Conservation (phyloP, 78 protist species). For the Emiliania huxleyi region DNA sequence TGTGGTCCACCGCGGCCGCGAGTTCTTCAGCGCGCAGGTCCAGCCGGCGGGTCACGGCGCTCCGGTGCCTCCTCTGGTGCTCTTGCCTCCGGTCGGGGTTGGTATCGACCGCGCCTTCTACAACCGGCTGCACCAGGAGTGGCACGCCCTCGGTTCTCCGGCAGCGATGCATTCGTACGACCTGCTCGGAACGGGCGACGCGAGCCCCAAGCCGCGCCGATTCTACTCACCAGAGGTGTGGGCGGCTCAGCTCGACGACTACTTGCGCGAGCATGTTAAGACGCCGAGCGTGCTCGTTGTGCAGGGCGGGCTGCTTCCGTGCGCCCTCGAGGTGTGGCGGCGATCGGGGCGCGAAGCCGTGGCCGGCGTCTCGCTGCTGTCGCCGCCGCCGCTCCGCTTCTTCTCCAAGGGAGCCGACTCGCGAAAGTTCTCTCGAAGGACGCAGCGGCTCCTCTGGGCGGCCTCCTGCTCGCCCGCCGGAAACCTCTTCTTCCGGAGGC, state of each 20-base stretch:
- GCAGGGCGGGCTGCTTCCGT: background rate
- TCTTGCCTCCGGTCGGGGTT: background rate
- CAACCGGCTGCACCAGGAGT: background rate
- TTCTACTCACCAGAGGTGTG: background rate
- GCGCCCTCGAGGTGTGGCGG: conserved; percentile 3
- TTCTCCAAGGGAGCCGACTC: background rate
- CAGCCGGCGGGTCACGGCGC: no score
- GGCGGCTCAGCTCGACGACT: background rate
- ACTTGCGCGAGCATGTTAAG: background rate
- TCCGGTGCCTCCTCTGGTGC: background rate
- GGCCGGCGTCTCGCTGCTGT: background rate
- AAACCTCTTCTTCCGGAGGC: background rate
- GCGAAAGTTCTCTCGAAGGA: background rate
- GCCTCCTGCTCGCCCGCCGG: background rate
- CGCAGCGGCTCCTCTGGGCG: background rate
- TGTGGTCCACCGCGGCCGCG: no score
- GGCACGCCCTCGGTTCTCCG: background rate
- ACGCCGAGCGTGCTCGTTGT: background rate
- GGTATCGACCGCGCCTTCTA: background rate
- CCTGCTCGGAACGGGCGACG: background rate
- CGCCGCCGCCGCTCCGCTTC: background rate
- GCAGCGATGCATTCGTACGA: background rate
- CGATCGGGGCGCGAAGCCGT: background rate
- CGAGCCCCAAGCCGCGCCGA: background rate
- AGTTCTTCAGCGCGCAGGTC: no score